Evolutionary conservation across 768 basidiomycete genomes (phyloP), one percentile per base, ranked within the genome.

Genomic region (Tylopilus rubrobrunneus): DNA sequence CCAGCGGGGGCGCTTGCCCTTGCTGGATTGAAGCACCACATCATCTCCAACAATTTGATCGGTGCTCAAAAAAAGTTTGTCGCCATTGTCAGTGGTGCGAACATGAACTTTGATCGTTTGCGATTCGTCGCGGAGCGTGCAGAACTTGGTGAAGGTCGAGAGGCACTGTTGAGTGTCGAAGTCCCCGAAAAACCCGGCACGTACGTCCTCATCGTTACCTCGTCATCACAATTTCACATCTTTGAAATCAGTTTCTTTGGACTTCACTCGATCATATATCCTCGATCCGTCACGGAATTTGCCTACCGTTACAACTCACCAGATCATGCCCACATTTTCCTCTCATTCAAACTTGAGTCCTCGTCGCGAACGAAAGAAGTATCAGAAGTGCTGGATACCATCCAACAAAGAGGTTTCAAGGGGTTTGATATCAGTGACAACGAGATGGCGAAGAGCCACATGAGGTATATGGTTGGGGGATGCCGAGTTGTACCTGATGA

Each of bases 61-160:
- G 91, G 90, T 36, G 84, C 89, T 2, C 79, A 87, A 52, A 92
- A 92, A 73, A 85, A 82, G 53, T 97, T 95, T 59, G 95, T 98
- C 29, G 94, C 83, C 6, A 85, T 98, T 49, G 75, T 98, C 58
- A 95, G 92, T 63, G 97, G 97, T 21, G 97, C 96, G 17, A 98
- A 99, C 73, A 97, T 99, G 92, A 98, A 99, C 74, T 99, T 99
- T 71, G 91, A 93, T 65, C 84, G 96, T 41, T 72, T 99, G 44
- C 84, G 97, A 10, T 99, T 98, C 67, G 95, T 99, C n/a, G 90
- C 97, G 19, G 97, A 99, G 69, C 93, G 97, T 52, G 97, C 97
- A 4, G 94, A 98, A 70, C 78, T 98, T 19, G 97, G 97, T 57
- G 97, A 99, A 71, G 88, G 96, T 11, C 81, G 89, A 49, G 97